Evolutionary conservation across 2,329 filamentous ascomycete genomes (phyloP), one percentile per base, ranked within the genome.

Genomic region (Daldinia eschscholtzii): DNA sequence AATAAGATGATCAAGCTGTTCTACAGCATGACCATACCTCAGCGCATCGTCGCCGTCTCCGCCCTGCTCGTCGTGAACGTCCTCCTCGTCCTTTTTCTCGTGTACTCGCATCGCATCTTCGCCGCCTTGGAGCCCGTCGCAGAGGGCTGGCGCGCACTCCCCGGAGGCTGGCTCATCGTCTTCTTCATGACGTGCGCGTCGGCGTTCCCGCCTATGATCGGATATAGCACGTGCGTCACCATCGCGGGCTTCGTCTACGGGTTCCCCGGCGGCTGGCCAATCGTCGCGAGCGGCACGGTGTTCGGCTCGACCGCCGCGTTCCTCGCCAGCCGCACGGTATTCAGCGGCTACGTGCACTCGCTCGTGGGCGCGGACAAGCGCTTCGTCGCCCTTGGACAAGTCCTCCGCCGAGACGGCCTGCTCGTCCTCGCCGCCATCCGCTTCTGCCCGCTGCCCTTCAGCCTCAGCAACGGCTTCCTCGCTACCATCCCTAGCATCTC

Each of bases 361-460:
- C 85, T 97, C 74, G 91, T 98, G 57, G 92, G 93, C 64, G 86
- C 87, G 72, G 95, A 99, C 81, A 91, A 89, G 78, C 88, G 94
- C 59, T 99, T 99, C 79, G 89, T 96, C 9, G 96, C 96, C 4
- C 86, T 99, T 28, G 89, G 92, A 23, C 87, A 98, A 75, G 96
- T 96, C 6, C 84, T 99, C 69, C 93, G 97, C 72, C 91, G 93
- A 76, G 96, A 99, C 76, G 96, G 96, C 0, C 81, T 99, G 58
- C 92, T 93, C 75, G 89, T 98, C 61, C 86, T 99, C 52, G 91
- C 93, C 70, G 97, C 96, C 87, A 96, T 99, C 74, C 89, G 96
- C 33, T 87, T 98, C 71, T 98, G 95, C 76, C 96, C 96, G 1
- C 79, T 99, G 67, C 96, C 96, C 13, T 99, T 97, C 79, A 96